Evolutionary conservation across 768 basidiomycete species (phyloP).

Genomic region (Boletus pseudopeckii): DNA sequence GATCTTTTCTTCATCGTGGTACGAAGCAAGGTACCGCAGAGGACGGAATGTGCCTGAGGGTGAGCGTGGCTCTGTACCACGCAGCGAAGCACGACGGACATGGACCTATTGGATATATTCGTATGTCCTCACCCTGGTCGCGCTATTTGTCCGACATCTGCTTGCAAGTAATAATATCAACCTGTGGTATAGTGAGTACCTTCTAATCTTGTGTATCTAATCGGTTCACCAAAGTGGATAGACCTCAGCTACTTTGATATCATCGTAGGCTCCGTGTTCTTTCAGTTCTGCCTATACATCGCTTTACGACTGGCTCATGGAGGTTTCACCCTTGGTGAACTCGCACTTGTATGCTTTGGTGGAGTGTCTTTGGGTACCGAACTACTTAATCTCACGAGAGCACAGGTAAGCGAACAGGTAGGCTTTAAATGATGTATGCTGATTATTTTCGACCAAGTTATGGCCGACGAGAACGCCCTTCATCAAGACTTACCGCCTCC

Average conservation of each 20-base stretch:
- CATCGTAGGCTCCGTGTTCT: conserved; percentile 70
- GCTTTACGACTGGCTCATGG: conserved; percentile 87
- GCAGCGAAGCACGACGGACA: conserved; percentile 61
- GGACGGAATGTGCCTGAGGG: conserved; percentile 50
- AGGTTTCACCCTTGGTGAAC: conserved; percentile 94
- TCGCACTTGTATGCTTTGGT: conserved; percentile 85
- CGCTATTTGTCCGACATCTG: conserved; percentile 47
- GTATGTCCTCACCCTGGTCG: conserved; percentile 46
- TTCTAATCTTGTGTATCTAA: neutral
- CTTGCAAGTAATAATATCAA: conserved; percentile 42
- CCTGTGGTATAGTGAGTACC: conserved; percentile 69
- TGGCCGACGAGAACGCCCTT: conserved; percentile 77
- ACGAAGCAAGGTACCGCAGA: conserved; percentile 53
- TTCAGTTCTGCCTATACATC: conserved; percentile 87
- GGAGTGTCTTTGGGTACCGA: conserved; percentile 87
- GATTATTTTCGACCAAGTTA: conserved; percentile 44
- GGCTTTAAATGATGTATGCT: neutral
- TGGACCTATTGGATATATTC: conserved; percentile 67
- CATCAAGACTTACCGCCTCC: conserved; percentile 89
- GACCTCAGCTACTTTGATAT: conserved; percentile 80
- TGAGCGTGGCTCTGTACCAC: conserved; percentile 73
- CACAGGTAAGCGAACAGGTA: conserved; percentile 52
- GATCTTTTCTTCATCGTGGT: conserved; percentile 72
- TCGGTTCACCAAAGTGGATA: conserved; percentile 30
- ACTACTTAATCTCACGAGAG: conserved; percentile 77